Percentiles rank a stretch among this genome's conserved stretches.
Evolutionary conservation across 2,329 filamentous ascomycete species (phyloP).

Genomic region (Pseudogymnoascus sp.): DNA sequence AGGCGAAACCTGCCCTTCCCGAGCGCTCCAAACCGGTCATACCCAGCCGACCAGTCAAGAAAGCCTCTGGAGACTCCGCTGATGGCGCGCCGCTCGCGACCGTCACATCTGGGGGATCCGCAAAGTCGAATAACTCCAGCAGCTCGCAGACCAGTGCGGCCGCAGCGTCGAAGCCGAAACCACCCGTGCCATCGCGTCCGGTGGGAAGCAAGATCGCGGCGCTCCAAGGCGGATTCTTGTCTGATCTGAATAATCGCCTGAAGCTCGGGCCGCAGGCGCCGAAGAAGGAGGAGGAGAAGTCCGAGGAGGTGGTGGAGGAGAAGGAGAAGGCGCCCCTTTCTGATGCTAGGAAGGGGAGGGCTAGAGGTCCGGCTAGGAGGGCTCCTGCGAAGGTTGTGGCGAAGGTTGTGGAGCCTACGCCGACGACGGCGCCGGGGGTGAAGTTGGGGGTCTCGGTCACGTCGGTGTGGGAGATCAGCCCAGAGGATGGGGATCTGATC

Average conservation of each 20-base stretch:
- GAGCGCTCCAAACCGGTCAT: slow-evolving; percentile 35
- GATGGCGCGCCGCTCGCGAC: slow-evolving; percentile 23
- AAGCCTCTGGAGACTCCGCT: slow-evolving; percentile 32
- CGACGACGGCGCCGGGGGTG: slow-evolving; percentile 19
- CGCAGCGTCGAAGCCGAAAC: slow-evolving; percentile 61
- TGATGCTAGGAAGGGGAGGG: slow-evolving; percentile 85
- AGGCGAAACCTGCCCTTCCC: slow-evolving; percentile 23
- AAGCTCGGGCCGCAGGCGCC: slow-evolving; percentile 74
- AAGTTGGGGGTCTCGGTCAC: slow-evolving; percentile 26
- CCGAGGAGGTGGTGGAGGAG: slow-evolving; percentile 48
- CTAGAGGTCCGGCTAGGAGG: slow-evolving; percentile 75
- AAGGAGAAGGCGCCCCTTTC: slow-evolving; percentile 69
- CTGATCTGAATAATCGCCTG: slow-evolving; percentile 82
- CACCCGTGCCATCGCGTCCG: slow-evolving; percentile 70
- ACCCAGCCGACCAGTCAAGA: slow-evolving; percentile 52
- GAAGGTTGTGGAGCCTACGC: slow-evolving; percentile 29
- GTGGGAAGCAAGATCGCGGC: slow-evolving; percentile 81
- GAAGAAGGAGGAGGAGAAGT: slow-evolving; percentile 61
- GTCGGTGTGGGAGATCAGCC: slow-evolving; percentile 45
- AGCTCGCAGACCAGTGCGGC: slow-evolving; percentile 34
- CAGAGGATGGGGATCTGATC: slow-evolving; percentile 39
- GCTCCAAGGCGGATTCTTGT: slow-evolving; percentile 85
- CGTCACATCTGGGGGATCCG: slow-evolving; percentile 22
- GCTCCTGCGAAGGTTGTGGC: slow-evolving; percentile 46
- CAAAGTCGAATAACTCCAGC: slow-evolving; percentile 22